Evolutionary conservation across 1,284 basidiomycete genomes (phyloP), one percentile per base, ranked within the genome.

Genomic region (Cutaneotrichosporon daszewskae): DNA sequence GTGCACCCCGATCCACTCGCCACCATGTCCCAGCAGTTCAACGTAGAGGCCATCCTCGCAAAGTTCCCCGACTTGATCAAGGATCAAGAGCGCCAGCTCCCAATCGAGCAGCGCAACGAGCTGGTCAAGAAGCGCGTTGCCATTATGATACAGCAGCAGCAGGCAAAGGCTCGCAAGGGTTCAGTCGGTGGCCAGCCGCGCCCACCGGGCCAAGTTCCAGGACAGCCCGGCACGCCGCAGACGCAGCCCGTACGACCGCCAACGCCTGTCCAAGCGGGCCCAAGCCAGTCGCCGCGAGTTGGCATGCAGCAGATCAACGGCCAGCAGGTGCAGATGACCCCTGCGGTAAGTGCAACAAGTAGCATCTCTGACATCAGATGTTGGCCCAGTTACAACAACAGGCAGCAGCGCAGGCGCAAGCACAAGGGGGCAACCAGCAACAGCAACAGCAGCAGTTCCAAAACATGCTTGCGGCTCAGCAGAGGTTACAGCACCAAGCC

Each of bases 91-190:
- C 48, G 44, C 33, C 36, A 45, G 17, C 40, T 67, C 11, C 61
- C 64, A 11, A 11, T 19, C 29, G 31, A 62, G 38, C n/a, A 61
- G 43, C 43, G 45, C 50, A 51, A 55, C 49, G 31, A 62, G 47
- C 32, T 63, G 51, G 43, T 65, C 49, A 49, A 57, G 45, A 26
- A 59, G 49, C 23, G 57, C 45, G 45, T 65, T 45, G 19, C 58
- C 43, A 12, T 31, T 26, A 27, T 48, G 27, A 12, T 48, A n/a
- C 25, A 26, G 17, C 27, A 47, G 18, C 38, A 43, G 19, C 28
- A 36, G n/a, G 29, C 35, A 4, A 29, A 42, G 20, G n/a, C n/a
- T n/a, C 26, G 43, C 7, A 39, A 38, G 18, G 16, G 25, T 7
- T 27, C 27, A n/a, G 26, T 37, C 19, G 36, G 43, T 32, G 5